Conservation (phyloP, 257 asterid species). For the Fraxinus cuspidata region DNA sequence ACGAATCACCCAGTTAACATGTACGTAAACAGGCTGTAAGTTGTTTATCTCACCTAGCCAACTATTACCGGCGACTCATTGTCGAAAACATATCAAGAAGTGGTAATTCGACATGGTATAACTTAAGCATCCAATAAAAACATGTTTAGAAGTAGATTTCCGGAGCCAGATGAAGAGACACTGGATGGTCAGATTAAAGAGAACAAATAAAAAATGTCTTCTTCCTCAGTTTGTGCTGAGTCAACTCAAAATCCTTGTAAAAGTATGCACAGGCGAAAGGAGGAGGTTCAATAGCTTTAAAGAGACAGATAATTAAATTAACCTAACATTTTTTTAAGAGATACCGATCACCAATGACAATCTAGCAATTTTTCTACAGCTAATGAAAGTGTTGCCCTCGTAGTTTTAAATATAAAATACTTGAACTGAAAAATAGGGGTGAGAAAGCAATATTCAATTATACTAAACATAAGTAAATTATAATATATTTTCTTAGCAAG, state of each 20-base stretch:
- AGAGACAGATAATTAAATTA: background rate
- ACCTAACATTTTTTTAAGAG: too few relatives aligned
- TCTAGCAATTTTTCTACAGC: background rate
- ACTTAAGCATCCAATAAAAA: background rate
- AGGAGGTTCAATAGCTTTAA: background rate
- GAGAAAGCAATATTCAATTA: background rate
- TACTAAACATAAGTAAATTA: background rate
- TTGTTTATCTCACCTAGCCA: background rate
- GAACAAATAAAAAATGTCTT: background rate
- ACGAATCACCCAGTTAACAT: background rate
- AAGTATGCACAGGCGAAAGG: background rate
- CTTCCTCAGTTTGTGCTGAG: background rate
- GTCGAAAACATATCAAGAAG: background rate
- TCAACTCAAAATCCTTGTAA: background rate
- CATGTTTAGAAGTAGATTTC: background rate
- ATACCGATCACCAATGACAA: background rate
- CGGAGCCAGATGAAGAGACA: background rate
- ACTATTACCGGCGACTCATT: background rate
- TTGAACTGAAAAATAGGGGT: background rate
- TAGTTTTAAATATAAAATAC: background rate
- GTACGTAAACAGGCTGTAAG: background rate
- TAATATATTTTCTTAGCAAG: background rate
- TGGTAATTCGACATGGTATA: background rate
- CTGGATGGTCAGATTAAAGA: background rate
- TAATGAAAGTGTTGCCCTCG: background rate